Evolutionary conservation across 1,139 yeast genomes (phyloP), one percentile per base, ranked within the genome.

Genomic region (Hanseniaspora sp.): DNA sequence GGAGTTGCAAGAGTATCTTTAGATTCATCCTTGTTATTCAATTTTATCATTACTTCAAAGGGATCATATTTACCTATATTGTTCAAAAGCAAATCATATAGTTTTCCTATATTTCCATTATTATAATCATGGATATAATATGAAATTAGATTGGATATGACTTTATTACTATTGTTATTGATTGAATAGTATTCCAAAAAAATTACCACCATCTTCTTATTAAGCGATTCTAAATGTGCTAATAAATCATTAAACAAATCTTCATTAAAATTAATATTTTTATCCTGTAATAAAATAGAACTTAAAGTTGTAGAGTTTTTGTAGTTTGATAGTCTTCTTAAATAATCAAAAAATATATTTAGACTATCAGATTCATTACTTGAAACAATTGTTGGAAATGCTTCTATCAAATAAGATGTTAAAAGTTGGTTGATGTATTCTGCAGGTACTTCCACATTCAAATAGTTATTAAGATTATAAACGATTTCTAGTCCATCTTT

Each of bases 1-100:
- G 18, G 37, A 39, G 13, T 47, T 47, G 2, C 15, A 11, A 13
- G 8, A 46, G 35, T 40, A 46, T 18, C 30, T 31, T 12, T 39
- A 34, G 23, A n/a, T 30, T 38, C 44, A 34, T 31, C 46, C n/a
- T 43, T 44, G 23, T 51, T 41, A 9, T 51, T 44, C 13, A 51
- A n/a, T 5, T 31, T 30, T 31, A 42, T 51, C 45, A 51, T 44
- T 6, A 51, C 48, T 23, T 51, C 54, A 39, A 51, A 51, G 1
- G 54, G 54, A 42, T 44, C 47, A 30, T 46, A 51, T 33, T 34
- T 45, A 5, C 35, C 34, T 4, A 33, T 6, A 18, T 51, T 51
- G 11, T 29, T 34, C 11, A n/a, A 17, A 7, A 51, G 30, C 3
- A 51, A 8, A 33, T 51, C 48, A 42, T 45, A 33, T 1, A 51